Evolutionary conservation across 129 eudicot genomes (phyloP).

Genomic region (Helichrysum umbraculigerum): DNA sequence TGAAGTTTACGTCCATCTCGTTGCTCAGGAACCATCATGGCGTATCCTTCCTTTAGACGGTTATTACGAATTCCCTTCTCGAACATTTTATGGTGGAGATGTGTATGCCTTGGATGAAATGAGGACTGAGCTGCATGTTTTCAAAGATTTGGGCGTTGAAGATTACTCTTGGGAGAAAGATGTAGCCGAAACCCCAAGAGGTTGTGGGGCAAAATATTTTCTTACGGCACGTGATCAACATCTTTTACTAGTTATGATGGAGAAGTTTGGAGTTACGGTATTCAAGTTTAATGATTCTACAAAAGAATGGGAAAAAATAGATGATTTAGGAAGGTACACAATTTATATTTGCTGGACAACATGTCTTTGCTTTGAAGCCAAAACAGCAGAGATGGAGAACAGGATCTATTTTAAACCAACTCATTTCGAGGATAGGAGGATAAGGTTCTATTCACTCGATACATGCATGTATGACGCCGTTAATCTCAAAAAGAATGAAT

Average conservation of each 20-base stretch:
- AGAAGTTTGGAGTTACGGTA: conserved; percentile 11
- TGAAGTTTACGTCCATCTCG: background rate
- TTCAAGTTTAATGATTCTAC: conserved; percentile 17
- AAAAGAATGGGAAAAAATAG: conserved; percentile 13
- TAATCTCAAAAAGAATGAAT: background rate
- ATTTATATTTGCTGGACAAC: background rate
- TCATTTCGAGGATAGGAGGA: background rate
- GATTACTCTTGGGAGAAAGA: background rate
- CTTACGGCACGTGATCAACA: conserved; percentile 2
- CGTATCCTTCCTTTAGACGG: background rate
- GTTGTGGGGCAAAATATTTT: background rate
- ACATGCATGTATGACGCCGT: conserved; percentile 27
- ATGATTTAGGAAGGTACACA: conserved; percentile 16
- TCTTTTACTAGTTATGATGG: conserved; percentile 1
- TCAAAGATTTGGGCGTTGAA: conserved; percentile 40
- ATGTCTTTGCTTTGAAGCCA: conserved; percentile 1
- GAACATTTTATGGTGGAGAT: background rate
- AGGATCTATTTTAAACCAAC: conserved; percentile 24
- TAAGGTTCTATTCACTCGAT: conserved; percentile 31
- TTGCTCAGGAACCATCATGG: background rate
- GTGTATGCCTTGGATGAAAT: background rate
- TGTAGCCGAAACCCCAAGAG: background rate
- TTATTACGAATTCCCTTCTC: background rate
- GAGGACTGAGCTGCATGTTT: background rate
- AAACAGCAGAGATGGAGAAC: conserved; percentile 16